Percentiles rank a stretch among this genome's conserved stretches.
Conservation (phyloP, 2,329 filamentous ascomycete species). For the Claviceps sp. region DNA sequence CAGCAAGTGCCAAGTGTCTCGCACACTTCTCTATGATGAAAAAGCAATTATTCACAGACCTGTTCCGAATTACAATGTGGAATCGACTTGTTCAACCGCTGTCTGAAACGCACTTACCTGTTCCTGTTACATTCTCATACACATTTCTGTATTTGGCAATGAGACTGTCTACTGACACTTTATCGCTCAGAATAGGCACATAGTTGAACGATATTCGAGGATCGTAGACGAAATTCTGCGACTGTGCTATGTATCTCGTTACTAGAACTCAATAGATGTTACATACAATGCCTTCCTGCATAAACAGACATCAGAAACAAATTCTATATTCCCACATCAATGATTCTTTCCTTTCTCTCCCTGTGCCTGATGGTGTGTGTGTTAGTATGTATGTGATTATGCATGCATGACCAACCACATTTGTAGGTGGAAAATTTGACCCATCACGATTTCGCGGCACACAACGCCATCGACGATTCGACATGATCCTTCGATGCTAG, state of each 20-base stretch:
- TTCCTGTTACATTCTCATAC: too few relatives aligned
- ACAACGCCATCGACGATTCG: neutral
- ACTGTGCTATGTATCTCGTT: too few relatives aligned
- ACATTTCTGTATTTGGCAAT: neutral
- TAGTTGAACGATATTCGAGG: too few relatives aligned
- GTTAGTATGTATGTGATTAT: too few relatives aligned
- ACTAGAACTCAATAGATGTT: neutral
- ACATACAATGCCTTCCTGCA: neutral
- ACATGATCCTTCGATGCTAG: slow-evolving; percentile 13
- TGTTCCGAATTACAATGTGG: slow-evolving; percentile 65
- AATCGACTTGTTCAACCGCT: slow-evolving; percentile 68
- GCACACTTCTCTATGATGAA: slow-evolving; percentile 45
- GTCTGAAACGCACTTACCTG: slow-evolving; percentile 40
- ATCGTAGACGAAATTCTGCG: neutral
- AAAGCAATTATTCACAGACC: slow-evolving; percentile 63
- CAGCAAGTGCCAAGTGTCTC: neutral
- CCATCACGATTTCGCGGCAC: too few relatives aligned
- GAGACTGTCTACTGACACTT: slow-evolving; percentile 1
- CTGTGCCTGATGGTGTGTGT: too few relatives aligned
- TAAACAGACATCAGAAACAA: too few relatives aligned
- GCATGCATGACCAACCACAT: too few relatives aligned
- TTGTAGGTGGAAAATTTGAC: too few relatives aligned
- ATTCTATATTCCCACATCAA: too few relatives aligned
- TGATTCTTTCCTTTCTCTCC: neutral
- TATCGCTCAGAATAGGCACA: neutral